A percentile compares a stretch with the other conserved stretches of the same genome.
Conservation (phyloP, 495 filamentous ascomycete species). For the Corynascus novoguineensis region DNA sequence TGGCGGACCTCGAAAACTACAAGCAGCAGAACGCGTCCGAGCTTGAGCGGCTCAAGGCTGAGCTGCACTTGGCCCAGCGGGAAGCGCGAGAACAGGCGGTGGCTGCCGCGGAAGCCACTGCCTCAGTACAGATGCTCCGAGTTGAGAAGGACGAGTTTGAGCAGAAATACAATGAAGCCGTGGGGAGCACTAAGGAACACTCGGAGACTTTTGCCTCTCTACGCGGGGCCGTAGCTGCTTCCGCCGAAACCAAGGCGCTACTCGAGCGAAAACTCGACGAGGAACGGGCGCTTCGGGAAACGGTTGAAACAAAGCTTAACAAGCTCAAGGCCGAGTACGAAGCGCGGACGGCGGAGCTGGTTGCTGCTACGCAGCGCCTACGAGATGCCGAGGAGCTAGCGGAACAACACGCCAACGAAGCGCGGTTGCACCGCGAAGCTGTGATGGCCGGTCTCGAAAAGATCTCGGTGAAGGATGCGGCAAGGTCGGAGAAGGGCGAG, state of each 20-base stretch:
- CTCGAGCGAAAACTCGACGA: conserved; percentile 82
- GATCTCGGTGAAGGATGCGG: conserved; percentile 49
- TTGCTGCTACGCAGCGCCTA: conserved; percentile 63
- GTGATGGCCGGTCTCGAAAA: conserved; percentile 79
- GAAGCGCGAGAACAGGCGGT: conserved; percentile 73
- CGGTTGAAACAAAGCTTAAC: conserved; percentile 69
- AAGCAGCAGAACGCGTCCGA: conserved; percentile 77
- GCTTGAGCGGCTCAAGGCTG: conserved; percentile 74
- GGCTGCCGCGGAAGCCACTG: conserved; percentile 65
- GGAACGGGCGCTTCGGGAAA: conserved; percentile 69
- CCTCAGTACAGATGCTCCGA: conserved; percentile 63
- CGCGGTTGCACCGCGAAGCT: conserved; percentile 75
- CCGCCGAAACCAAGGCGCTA: conserved; percentile 63
- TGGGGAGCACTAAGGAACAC: conserved; percentile 63
- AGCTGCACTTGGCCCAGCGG: conserved; percentile 71
- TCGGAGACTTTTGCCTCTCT: conserved; percentile 67
- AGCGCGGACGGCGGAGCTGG: conserved; percentile 73
- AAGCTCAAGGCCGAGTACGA: conserved; percentile 84
- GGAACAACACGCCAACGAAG: conserved; percentile 83
- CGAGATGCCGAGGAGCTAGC: conserved; percentile 85
- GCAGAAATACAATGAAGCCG: conserved; percentile 60
- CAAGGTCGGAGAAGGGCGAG: conserved; percentile 48
- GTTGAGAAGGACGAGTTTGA: conserved; percentile 80
- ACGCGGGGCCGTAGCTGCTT: conserved; percentile 72
- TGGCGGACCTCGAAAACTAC: conserved; percentile 73